Percentiles rank a stretch among this genome's conserved stretches.
Evolutionary conservation across 108 stramenopile species (phyloP).

Genomic region (Schizochytrium sp.): DNA sequence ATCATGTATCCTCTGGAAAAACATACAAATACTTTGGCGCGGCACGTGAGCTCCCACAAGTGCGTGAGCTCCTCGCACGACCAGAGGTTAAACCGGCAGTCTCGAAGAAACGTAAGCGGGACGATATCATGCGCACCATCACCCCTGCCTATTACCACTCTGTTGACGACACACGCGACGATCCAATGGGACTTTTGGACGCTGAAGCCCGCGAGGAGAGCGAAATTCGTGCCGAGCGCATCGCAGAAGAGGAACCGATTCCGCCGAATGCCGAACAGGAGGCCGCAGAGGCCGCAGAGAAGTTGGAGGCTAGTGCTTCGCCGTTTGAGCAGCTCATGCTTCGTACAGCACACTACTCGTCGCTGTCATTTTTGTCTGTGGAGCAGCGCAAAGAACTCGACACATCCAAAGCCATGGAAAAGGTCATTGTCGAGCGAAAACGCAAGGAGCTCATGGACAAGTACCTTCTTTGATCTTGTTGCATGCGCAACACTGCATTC

Average conservation of each 20-base stretch:
- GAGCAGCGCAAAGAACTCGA: not conserved
- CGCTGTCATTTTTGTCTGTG: not conserved
- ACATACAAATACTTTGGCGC: constrained; percentile 90
- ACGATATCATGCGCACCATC: constrained; percentile 69
- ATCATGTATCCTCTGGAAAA: constrained; percentile 56
- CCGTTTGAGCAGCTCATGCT: not conserved
- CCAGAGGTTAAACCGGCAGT: constrained; percentile 33
- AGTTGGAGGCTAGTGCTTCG: not conserved
- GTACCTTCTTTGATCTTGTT: not conserved
- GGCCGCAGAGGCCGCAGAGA: not conserved
- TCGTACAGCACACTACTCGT: not conserved
- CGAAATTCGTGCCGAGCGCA: not conserved
- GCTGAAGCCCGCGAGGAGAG: not conserved
- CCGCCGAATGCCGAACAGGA: not conserved
- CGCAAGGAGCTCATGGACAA: not conserved
- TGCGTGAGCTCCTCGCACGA: constrained; percentile 72
- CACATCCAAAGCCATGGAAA: not conserved
- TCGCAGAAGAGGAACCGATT: not conserved
- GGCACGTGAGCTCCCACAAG: constrained; percentile 83
- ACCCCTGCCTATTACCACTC: constrained; percentile 83
- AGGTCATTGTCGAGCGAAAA: not conserved
- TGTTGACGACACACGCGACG: constrained; percentile 65
- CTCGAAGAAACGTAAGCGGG: constrained; percentile 60
- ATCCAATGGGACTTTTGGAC: not conserved
- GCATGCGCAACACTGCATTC: too few species aligned